These are phyloP conservation scores for Colletotrichum aenigma DNA, from an alignment of 2,329 filamentous ascomycete species.

Conservation along the genomic window DNA sequence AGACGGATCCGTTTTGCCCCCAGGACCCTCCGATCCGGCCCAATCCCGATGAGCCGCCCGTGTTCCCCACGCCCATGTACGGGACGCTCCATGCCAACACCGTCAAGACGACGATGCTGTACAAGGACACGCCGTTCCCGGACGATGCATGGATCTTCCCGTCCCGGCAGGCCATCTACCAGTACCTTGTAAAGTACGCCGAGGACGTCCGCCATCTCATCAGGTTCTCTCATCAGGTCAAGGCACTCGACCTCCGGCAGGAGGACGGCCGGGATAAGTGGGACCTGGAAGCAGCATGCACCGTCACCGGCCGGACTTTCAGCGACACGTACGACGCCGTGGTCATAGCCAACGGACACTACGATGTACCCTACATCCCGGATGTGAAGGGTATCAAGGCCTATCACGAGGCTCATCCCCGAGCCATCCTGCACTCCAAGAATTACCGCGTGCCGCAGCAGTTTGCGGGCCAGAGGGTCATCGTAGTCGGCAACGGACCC, in stretches of 20 bases:
- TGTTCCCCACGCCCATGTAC: slow-evolving; percentile 86
- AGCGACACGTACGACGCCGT: slow-evolving; percentile 72
- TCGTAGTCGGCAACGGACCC: slow-evolving; percentile 84
- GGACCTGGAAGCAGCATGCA: slow-evolving; percentile 60
- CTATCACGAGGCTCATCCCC: slow-evolving; percentile 65
- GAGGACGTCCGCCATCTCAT: slow-evolving; percentile 70
- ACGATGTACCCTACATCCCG: slow-evolving; percentile 71
- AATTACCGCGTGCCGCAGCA: slow-evolving; percentile 71
- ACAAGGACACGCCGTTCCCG: slow-evolving; percentile 72
- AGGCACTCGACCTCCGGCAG: slow-evolving; percentile 51
- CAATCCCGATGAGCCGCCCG: slow-evolving; percentile 43
- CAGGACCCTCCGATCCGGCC: slow-evolving; percentile 67
- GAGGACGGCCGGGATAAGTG: slow-evolving; percentile 54
- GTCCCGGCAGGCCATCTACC: slow-evolving; percentile 68
- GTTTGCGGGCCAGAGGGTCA: slow-evolving; percentile 73
- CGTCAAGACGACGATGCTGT: slow-evolving; percentile 80
- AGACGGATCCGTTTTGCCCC: slow-evolving; percentile 67
- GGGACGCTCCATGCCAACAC: slow-evolving; percentile 86
- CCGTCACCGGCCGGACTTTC: slow-evolving; percentile 44
- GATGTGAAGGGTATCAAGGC: slow-evolving; percentile 60
- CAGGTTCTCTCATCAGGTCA: slow-evolving; percentile 72
- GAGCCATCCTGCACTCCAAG: slow-evolving; percentile 75
- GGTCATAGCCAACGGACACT: slow-evolving; percentile 78
- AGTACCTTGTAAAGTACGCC: slow-evolving; percentile 77
- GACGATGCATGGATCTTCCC: slow-evolving; percentile 75